Evolutionary conservation across 345 rosid species (phyloP).

Genomic region (Salix brachista): DNA sequence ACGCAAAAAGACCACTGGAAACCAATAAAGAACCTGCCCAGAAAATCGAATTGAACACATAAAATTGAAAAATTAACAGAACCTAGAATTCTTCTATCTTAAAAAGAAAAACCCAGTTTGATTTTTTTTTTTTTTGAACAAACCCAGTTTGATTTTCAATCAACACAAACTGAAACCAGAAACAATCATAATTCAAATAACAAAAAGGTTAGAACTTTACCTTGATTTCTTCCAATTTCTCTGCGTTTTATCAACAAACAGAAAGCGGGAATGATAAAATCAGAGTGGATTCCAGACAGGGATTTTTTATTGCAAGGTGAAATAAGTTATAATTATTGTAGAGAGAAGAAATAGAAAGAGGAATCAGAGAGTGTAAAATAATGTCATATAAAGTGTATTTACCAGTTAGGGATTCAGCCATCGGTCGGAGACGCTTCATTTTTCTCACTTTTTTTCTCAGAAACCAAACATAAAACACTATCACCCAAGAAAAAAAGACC

Average conservation of each 20-base stretch:
- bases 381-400: neutral
- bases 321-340: neutral
- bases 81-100: neutral
- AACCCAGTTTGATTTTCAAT: neutral
- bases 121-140: no score
- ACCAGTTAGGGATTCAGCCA: neutral
- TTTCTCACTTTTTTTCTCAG: neutral
- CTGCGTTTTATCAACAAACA: neutral
- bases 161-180: no score
- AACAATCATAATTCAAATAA: neutral
- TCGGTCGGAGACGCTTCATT: neutral
- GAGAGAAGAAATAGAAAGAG: neutral
- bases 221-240: neutral
- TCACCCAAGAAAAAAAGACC: neutral
- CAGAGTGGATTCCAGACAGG: neutral
- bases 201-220: neutral
- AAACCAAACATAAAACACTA: conserved; percentile 9
- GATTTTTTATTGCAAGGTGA: neutral
- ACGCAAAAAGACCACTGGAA: neutral
- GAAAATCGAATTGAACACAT: neutral
- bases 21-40: neutral
- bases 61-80: neutral
- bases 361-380: neutral
- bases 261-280: neutral
- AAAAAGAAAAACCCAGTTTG: neutral